phyloP scores from a whole-genome alignment of 1,139 yeast genomes.

The Nakaseomyces kungkrabaensis region DNA sequence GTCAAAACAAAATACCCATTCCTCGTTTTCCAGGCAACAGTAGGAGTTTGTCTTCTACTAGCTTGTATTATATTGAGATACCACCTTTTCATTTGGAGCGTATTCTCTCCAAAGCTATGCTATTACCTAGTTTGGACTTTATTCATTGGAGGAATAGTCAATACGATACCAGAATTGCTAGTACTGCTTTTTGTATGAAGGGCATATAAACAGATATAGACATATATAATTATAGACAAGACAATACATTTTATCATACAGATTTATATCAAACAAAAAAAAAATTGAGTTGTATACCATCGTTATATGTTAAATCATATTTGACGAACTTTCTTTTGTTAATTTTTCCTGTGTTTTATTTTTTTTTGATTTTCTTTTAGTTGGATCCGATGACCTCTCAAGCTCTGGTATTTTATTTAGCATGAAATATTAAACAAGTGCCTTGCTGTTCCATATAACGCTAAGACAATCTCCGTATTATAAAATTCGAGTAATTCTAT shows the following conservation, averaged over 20 bases:
- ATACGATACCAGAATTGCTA: slow-evolving; percentile 19
- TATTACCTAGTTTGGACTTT: slow-evolving; percentile 72
- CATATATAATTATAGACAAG: too few species aligned
- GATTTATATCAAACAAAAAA: too few species aligned
- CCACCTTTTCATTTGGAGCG: slow-evolving; percentile 94
- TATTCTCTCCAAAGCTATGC: slow-evolving; percentile 84
- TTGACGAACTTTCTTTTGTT: background rate
- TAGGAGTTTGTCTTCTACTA: slow-evolving; percentile 48
- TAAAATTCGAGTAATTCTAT: too few species aligned
- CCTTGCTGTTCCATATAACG: too few species aligned
- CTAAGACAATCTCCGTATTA: too few species aligned
- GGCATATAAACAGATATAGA: background rate
- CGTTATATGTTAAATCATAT: background rate
- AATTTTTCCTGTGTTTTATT: background rate
- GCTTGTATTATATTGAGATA: slow-evolving; percentile 71
- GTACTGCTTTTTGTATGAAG: background rate
- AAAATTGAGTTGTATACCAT: background rate
- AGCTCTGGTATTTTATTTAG: background rate
- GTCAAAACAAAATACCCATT: slow-evolving; percentile 12
- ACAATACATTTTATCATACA: background rate
- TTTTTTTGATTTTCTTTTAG: too few species aligned
- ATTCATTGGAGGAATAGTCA: slow-evolving; percentile 34
- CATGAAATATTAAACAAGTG: too few species aligned
- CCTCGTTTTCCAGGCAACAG: slow-evolving; percentile 45
- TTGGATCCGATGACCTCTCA: background rate